Evolutionary conservation across 2,329 filamentous ascomycete genomes (phyloP).

Genomic region (Verticillium nubilum): DNA sequence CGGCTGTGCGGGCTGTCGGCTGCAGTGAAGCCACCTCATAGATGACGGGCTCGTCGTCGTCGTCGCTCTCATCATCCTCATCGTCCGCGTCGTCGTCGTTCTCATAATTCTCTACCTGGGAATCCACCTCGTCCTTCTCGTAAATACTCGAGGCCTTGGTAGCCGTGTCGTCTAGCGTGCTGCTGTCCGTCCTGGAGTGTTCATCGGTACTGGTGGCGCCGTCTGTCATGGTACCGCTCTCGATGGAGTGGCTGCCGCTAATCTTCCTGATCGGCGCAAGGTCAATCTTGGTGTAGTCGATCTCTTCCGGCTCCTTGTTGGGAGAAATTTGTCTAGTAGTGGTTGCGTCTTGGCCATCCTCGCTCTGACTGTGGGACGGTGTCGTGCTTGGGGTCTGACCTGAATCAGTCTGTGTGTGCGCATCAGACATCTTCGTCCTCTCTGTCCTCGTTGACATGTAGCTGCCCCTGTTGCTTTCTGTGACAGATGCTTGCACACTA

Average conservation of each 20-base stretch:
- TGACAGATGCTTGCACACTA: slow-evolving; percentile 61
- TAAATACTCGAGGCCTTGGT: slow-evolving; percentile 21
- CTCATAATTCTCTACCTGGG: slow-evolving; percentile 20
- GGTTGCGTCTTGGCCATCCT: slow-evolving; percentile 40
- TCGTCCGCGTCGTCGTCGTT: slow-evolving; percentile 29
- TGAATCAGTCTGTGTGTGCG: slow-evolving; percentile 58
- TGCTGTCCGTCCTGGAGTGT: slow-evolving; percentile 14
- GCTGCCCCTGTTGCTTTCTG: slow-evolving; percentile 63
- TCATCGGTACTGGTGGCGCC: slow-evolving; percentile 10
- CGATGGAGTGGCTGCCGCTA: slow-evolving; percentile 32
- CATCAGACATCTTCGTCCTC: slow-evolving; percentile 65
- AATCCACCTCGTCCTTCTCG: slow-evolving; percentile 13
- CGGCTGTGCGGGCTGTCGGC: slow-evolving; percentile 48
- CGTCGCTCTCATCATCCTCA: slow-evolving; percentile 40
- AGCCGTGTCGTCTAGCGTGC: slow-evolving; percentile 17
- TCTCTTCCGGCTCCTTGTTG: slow-evolving; percentile 39
- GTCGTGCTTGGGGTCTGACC: slow-evolving; percentile 46
- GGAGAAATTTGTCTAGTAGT: slow-evolving; percentile 35
- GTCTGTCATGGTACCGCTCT: slow-evolving; percentile 14
- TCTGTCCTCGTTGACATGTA: slow-evolving; percentile 69
- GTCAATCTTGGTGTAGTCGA: slow-evolving; percentile 57
- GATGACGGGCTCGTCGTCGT: slow-evolving; percentile 61
- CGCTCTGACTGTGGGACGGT: slow-evolving; percentile 48
- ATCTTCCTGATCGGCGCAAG: slow-evolving; percentile 42
- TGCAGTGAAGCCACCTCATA: slow-evolving; percentile 60